A percentile compares a stretch with the other conserved stretches of the same genome.
Evolutionary conservation across 805 yeast genomes (phyloP).

Genomic region (Henningerozyma blattae): DNA sequence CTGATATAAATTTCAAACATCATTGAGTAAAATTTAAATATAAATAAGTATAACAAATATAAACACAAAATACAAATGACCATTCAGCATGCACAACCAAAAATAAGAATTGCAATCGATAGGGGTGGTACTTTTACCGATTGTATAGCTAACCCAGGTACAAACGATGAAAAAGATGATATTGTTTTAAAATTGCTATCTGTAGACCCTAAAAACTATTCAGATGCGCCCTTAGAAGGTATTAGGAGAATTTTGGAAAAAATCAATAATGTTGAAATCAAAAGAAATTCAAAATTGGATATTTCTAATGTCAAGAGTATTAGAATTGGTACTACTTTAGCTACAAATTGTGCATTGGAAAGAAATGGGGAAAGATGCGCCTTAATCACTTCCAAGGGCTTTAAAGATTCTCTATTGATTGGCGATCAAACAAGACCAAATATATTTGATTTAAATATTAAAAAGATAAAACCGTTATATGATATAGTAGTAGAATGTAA

Average conservation of each 20-base stretch:
- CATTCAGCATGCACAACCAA: no score
- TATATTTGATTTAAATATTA: constrained; percentile 72
- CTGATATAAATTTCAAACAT: no score
- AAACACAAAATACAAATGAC: no score
- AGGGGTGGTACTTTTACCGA: constrained; percentile 94
- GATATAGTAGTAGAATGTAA: constrained; percentile 72
- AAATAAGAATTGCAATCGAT: constrained; percentile 38
- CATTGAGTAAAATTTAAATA: no score
- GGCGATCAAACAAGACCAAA: constrained; percentile 90
- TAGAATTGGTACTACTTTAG: constrained; percentile 90
- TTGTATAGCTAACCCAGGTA: constrained; percentile 39
- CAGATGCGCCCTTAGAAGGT: constrained; percentile 90
- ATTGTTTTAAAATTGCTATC: constrained; percentile 68
- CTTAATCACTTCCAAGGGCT: constrained; percentile 77
- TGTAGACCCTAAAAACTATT: constrained; percentile 78
- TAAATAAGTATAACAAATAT: no score
- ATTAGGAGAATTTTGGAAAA: constrained; percentile 64
- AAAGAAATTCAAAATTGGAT: constrained; percentile 49
- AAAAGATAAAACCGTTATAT: constrained; percentile 60
- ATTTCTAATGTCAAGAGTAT: constrained; percentile 53
- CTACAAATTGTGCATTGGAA: constrained; percentile 88
- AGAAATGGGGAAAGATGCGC: constrained; percentile 88
- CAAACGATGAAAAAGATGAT: constrained; percentile 40
- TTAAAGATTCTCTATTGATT: constrained; percentile 66
- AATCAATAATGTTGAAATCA: constrained; percentile 40